A percentile compares a stretch with the other conserved stretches of the same genome.
Conservation (phyloP, 1,139 yeast species). For the Candida sp. region DNA sequence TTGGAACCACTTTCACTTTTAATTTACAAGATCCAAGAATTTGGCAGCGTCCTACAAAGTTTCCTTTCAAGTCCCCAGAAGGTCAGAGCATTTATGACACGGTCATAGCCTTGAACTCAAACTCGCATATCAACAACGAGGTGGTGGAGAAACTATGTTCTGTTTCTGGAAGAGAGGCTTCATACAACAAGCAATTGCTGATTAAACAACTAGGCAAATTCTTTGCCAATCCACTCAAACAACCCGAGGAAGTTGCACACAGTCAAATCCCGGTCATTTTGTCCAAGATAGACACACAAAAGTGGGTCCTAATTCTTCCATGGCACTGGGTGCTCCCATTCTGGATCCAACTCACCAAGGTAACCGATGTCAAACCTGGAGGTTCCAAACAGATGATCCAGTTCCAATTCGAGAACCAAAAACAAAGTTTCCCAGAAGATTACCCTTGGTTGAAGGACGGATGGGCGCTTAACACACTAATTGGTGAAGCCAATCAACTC, state of each 20-base stretch:
- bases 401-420: constrained; percentile 60
- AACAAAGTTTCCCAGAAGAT: constrained; percentile 71
- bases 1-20: constrained; percentile 59
- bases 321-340: constrained; percentile 91
- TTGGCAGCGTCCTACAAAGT: constrained; percentile 47
- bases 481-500: constrained; percentile 39
- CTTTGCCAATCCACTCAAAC: constrained; percentile 10
- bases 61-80: constrained; percentile 17
- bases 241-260: constrained; percentile 25
- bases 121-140: constrained; percentile 18
- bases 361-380: constrained; percentile 67
- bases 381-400: constrained; percentile 83
- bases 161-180: constrained; percentile 48
- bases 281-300: constrained; percentile 43
- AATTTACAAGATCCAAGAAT: constrained; percentile 76
- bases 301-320: constrained; percentile 70
- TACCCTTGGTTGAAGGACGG: constrained; percentile 71
- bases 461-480: constrained; percentile 47
- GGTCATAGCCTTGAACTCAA: constrained; percentile 24
- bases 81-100: constrained; percentile 21
- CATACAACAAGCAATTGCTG: constrained; percentile 65
- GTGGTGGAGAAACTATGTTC: constrained; percentile 41
- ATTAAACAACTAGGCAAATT: constrained; percentile 49
- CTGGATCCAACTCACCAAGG: constrained; percentile 72
- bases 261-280: constrained; percentile 68